Evolutionary conservation across 2,329 filamentous ascomycete species (phyloP), one percentile per base, ranked within the genome.

Genomic region (Metarhizium guizhouense): DNA sequence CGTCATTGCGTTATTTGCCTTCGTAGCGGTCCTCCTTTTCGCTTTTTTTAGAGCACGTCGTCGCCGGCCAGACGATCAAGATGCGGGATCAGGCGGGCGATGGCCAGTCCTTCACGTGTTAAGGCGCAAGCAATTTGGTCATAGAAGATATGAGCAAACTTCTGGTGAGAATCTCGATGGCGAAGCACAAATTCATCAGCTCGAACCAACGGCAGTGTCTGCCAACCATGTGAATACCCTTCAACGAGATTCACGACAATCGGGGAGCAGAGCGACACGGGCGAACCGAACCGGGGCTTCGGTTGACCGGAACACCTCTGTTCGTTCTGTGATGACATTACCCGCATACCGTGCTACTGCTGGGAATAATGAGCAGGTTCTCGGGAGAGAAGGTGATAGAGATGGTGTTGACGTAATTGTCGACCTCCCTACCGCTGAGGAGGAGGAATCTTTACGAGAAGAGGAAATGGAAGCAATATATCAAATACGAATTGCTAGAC

Each of bases 391-490:
- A 70, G 94, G 94, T 52, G 94, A 99, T 68, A 82, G 94, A 58
- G 93, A 81, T 54, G 94, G 94, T 7, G 90, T 99, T 63, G 94
- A 99, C 64, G 82, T 89, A 4, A 91, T 99, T 0, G 74, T 97
- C 13, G 92, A 96, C 68, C 83, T 88, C 61, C 92, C 92, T 0
- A 90, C 87, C 0, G 80, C 77, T 8, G 89, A 95, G 53, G 87
- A 91, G 54, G 84, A 95, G 61, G 90, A 95, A 68, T 72, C 74
- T 2, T 75, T 90, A 54, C 81, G 94, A 13, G 91, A 97, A 60
- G 83, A 90, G 32, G 90, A 96, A 69, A 97, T 97, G 94, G 88
- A 94, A 59, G 83, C 88, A 0, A 72, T 97, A 45, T 97, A 95
- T 69, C 90, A 95, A 69, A 93, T 97, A 57, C 86, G 94, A 13